A percentile compares a stretch with the other conserved stretches of the same genome.
phyloP scores from a whole-genome alignment of 805 yeast species.

The Yarrowia yakushimensis region DNA sequence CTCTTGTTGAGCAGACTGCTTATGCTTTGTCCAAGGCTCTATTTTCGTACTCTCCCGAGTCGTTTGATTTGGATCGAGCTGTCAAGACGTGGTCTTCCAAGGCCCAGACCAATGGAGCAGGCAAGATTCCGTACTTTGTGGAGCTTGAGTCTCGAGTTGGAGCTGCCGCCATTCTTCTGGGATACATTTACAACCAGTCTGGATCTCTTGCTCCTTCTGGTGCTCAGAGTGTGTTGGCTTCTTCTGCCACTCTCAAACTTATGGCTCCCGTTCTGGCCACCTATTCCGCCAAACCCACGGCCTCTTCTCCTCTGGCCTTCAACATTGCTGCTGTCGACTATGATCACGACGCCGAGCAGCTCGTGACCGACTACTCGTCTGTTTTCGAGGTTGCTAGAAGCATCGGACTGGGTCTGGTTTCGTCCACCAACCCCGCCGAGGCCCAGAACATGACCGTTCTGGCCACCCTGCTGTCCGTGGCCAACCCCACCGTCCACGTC shows the following conservation, averaged over 20 bases:
- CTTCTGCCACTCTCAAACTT: constrained; percentile 63
- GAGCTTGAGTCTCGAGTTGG: constrained; percentile 70
- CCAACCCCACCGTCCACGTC: constrained; percentile 62
- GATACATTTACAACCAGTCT: constrained; percentile 48
- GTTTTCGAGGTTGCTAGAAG: constrained; percentile 60
- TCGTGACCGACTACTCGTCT: constrained; percentile 61
- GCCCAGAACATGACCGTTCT: constrained; percentile 65
- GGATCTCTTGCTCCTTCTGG: constrained; percentile 13
- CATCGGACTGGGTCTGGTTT: constrained; percentile 62
- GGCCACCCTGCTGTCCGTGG: constrained; percentile 56
- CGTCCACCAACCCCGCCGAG: constrained; percentile 61
- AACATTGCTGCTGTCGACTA: constrained; percentile 76
- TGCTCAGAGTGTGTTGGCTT: constrained; percentile 48
- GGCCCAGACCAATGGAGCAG: constrained; percentile 50
- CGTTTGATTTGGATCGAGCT: constrained; percentile 57
- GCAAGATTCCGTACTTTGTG: constrained; percentile 58
- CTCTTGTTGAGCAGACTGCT: constrained; percentile 36
- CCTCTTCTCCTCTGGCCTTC: constrained; percentile 54
- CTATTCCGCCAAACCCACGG: constrained; percentile 33
- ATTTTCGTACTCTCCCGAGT: constrained; percentile 64
- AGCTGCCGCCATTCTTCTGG: constrained; percentile 74
- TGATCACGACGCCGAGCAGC: constrained; percentile 43
- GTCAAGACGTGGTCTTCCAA: constrained; percentile 57
- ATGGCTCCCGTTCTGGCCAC: constrained; percentile 59
- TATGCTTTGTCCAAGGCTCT: constrained; percentile 38